phyloP scores from a whole-genome alignment of 768 basidiomycete genomes.

The Leccinum olivaceopallidum region DNA sequence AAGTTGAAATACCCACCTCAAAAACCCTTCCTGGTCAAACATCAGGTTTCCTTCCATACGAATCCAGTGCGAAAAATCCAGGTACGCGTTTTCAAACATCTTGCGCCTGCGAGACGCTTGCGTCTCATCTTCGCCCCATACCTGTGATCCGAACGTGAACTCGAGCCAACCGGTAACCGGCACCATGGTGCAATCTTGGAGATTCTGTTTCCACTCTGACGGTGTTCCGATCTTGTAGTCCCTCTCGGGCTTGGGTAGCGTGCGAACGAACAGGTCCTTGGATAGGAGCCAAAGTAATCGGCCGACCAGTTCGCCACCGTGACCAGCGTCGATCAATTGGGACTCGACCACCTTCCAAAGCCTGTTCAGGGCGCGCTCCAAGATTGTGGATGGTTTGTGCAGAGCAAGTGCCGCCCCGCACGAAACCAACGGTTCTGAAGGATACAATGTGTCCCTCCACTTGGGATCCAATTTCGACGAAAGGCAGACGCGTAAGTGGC shows the following conservation, averaged over 20 bases:
- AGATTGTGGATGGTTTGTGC: background rate
- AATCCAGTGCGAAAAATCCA: constrained; percentile 19
- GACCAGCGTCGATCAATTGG: constrained; percentile 1
- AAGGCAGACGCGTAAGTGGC: constrained; percentile 13
- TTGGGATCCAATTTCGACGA: constrained; percentile 1
- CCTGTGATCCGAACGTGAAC: constrained; percentile 6
- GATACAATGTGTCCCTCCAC: constrained; percentile 11
- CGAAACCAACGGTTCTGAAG: constrained; percentile 12
- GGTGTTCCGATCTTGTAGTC: background rate
- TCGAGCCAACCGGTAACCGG: constrained; percentile 1
- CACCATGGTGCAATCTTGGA: constrained; percentile 8
- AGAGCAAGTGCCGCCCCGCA: constrained; percentile 1
- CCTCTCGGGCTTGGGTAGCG: background rate
- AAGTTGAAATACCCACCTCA: background rate
- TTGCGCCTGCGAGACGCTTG: background rate
- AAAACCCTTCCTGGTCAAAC: background rate
- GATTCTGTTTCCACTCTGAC: background rate
- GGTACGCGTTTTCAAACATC: constrained; percentile 8
- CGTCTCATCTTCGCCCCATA: background rate
- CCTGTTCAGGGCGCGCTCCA: background rate
- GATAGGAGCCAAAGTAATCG: constrained; percentile 6
- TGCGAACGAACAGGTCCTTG: constrained; percentile 5
- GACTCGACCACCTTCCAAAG: background rate
- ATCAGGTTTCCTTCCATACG: constrained; percentile 11
- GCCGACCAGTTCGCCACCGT: background rate